Base-by-base conservation (phyloP, 805 yeast species). In the Pichia membranifaciens region DNA sequence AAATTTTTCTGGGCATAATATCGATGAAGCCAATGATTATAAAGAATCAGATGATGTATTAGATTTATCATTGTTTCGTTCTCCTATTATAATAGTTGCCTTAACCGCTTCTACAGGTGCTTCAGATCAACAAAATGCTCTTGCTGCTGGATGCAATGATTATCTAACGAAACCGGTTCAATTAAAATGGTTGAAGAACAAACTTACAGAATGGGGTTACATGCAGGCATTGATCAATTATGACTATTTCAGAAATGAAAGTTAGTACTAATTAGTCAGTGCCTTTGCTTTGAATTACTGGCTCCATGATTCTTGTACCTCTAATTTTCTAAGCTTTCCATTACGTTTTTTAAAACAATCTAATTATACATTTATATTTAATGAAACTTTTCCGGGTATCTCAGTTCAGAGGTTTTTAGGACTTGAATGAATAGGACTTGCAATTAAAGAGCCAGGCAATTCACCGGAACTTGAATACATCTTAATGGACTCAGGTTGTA, bases 61-160 rank as follows among this genome's bases (percentile, higher is more conserved):
- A 7, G 87, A 85, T 54, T 63, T 76, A 23, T 67, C 71, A 10
- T 65, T 76, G n/a, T 88, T 88, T 65, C 76, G 87, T 53, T 84
- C 95, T 0, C 99, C 99, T 0, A 96, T 95, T n/a, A 93, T 93
- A 48, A 91, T 93, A 44, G 99, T 93, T 18, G 99, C 99, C 0
- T 70, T 93, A 44, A 93, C 99, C 1, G 99, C 99, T 0, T 82
- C 93, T 7, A 85, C 93, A 16, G 78, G 93, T 25, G 79, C 83
- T 13, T 82, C 82, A 28, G 98, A 90, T 66, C 82, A 86, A 61
- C 82, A 87, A 52, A 87, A 87, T 58, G 99, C 99, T 0, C 71
- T 93, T 47, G 85, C 95, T 25, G 96, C 98, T 3, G 99, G 99
- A 41, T 93, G 99, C 67, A 93, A 93, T 60, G 99, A 93, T 65